Base-by-base conservation (phyloP, 2,329 filamentous ascomycete species). In the Arthroderma sp. region DNA sequence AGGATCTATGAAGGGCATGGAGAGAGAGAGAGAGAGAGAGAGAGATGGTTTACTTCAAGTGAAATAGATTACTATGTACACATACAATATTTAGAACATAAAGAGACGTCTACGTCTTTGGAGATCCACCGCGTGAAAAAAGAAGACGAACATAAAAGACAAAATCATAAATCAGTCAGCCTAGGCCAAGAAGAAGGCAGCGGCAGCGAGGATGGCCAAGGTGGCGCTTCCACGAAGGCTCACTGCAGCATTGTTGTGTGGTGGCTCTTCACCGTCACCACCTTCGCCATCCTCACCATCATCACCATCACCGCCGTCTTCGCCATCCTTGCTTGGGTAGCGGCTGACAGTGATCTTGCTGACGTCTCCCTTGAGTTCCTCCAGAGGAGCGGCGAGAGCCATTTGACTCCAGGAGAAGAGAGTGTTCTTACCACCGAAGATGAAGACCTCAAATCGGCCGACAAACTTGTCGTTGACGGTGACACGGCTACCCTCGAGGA, bases 391-490 rank as follows among this genome's bases (percentile, higher is more conserved):
- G 8, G 74, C 72, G 52, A 75, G 68, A 1, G 72, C 71, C 72
- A 75, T 76, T 54, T 74, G 72, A 48, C 67, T 73, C 73, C 72
- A 75, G 30, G 70, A 73, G 39, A 73, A 70, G 40, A 67, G 47
- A 5, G 62, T 66, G 45, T 76, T 75, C 30, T 61, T 63, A 1
- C 73, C 73, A 0, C 72, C 72, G 50, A 66, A 75, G 1, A 76
- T 66, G 47, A 72, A 73, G 0, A 74, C 72, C 49, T 76, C 72
- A 43, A 75, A 75, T 6, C 73, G 56, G 0, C 73, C 73, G 1
- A 50, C 62, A 39, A 75, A 73, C 0, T 50, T 39, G 5, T 61
- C 66, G 45, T 72, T 53, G 0, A 73, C 50, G 69, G 70, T 75
- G 0, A 69, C 70, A 1, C 71, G 58, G 43, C 65, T 72, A 0